phyloP scores from a whole-genome alignment of 441 rosid genomes.

The Gossypium armourianum region DNA sequence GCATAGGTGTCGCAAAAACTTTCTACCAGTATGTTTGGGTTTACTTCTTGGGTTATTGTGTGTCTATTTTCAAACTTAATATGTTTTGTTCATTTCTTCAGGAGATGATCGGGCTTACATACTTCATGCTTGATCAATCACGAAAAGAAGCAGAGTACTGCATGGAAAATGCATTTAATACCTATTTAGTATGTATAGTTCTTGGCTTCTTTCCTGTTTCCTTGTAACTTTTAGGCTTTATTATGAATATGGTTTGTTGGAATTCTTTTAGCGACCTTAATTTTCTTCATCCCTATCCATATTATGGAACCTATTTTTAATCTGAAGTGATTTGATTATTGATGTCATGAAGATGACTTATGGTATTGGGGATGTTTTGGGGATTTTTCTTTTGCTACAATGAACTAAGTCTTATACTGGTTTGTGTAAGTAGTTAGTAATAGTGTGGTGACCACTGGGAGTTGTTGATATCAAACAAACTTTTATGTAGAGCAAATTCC shows the following conservation, averaged over 20 bases:
- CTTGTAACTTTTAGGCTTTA: background rate
- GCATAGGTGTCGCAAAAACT: background rate
- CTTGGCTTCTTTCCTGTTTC: constrained; percentile 15
- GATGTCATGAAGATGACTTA: background rate
- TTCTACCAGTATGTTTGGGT: background rate
- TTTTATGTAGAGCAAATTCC: background rate
- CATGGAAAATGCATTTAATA: constrained; percentile 91
- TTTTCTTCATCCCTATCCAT: background rate
- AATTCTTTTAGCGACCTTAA: background rate
- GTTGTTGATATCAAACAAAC: background rate
- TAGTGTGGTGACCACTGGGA: background rate
- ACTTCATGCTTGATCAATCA: constrained; percentile 78
- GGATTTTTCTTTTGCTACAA: background rate
- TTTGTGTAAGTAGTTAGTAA: background rate
- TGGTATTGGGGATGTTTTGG: background rate
- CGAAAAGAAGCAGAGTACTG: constrained; percentile 63
- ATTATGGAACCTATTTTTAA: constrained; percentile 7
- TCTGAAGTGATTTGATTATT: background rate
- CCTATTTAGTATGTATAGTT: constrained; percentile 58
- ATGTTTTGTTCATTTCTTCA: constrained; percentile 27
- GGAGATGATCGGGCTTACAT: constrained; percentile 97
- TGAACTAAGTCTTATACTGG: background rate
- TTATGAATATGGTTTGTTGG: background rate
- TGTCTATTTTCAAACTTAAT: background rate
- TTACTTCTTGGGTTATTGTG: background rate